These are phyloP conservation scores for Agrocybe pediades DNA, from an alignment of 768 basidiomycete genomes.

Conservation along the genomic window DNA sequence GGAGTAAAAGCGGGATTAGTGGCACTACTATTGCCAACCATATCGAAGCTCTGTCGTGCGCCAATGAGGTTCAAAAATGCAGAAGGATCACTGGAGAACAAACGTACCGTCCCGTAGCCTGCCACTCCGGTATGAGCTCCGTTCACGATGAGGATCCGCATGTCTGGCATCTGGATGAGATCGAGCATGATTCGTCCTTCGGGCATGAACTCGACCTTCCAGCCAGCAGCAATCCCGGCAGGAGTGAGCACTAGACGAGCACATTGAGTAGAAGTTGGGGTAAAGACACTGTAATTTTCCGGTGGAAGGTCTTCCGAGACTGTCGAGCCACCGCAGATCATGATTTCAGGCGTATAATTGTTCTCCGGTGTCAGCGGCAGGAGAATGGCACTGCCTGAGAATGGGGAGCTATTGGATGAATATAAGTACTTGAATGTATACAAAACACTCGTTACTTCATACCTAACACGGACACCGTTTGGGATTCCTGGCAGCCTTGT, in stretches of 20 bases:
- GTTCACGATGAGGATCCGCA: not conserved
- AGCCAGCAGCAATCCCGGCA: not conserved
- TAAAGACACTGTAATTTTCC: not conserved
- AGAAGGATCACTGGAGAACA: not conserved
- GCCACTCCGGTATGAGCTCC: not conserved
- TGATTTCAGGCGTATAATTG: not conserved
- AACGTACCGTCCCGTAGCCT: not conserved
- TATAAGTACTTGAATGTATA: not conserved
- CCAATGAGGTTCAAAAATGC: not conserved
- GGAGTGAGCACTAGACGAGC: not conserved
- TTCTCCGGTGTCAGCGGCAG: not conserved
- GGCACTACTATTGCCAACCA: not conserved
- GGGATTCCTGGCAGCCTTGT: not conserved
- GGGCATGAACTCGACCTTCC: not conserved
- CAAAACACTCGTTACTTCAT: not conserved
- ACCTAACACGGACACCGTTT: constrained; percentile 1
- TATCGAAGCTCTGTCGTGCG: not conserved
- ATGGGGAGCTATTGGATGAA: not conserved
- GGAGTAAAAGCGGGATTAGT: not conserved
- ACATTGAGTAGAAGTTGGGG: not conserved
- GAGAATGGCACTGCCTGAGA: not conserved
- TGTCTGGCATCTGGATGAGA: not conserved
- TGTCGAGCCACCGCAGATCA: not conserved
- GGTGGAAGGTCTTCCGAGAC: not conserved
- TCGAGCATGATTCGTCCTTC: not conserved